These are phyloP conservation scores for Beauveria pseudobassiana DNA, from an alignment of 2,329 filamentous ascomycete genomes.

Conservation along the genomic window DNA sequence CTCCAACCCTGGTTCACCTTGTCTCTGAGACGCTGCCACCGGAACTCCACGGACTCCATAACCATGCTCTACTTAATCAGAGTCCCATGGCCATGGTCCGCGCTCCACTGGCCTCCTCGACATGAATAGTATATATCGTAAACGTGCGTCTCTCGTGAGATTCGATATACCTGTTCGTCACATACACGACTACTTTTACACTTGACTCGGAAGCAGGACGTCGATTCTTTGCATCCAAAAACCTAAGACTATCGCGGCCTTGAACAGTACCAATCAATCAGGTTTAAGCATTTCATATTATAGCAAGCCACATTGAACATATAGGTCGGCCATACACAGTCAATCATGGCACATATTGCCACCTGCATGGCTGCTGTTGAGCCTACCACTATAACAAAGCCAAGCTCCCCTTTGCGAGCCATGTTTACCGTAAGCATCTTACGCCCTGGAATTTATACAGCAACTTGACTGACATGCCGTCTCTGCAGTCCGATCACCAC, in stretches of 20 bases:
- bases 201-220: not conserved
- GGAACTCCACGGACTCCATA: slow-evolving; percentile 7
- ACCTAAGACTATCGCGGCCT: not conserved
- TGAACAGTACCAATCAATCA: not conserved
- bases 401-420: slow-evolving; percentile 37
- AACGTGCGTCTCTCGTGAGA: slow-evolving; percentile 6
- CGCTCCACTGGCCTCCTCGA: slow-evolving; percentile 7
- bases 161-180: not conserved
- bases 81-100: slow-evolving; percentile 6
- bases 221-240: not conserved
- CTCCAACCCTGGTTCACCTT: slow-evolving; percentile 5
- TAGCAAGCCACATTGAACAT: not conserved
- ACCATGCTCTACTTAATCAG: slow-evolving; percentile 5
- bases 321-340: not conserved
- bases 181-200: not conserved
- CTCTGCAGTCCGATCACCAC: slow-evolving; percentile 10
- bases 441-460: slow-evolving; percentile 9
- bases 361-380: slow-evolving; percentile 47
- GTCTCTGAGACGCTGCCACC: slow-evolving; percentile 7
- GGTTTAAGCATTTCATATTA: not conserved
- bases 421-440: slow-evolving; percentile 35
- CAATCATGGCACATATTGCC: slow-evolving; percentile 55
- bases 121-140: slow-evolving; percentile 8
- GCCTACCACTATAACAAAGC: slow-evolving; percentile 43
- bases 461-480: slow-evolving; percentile 11